Base-by-base conservation (phyloP, 768 basidiomycete genomes). In the Pulveroboletus sp. region DNA sequence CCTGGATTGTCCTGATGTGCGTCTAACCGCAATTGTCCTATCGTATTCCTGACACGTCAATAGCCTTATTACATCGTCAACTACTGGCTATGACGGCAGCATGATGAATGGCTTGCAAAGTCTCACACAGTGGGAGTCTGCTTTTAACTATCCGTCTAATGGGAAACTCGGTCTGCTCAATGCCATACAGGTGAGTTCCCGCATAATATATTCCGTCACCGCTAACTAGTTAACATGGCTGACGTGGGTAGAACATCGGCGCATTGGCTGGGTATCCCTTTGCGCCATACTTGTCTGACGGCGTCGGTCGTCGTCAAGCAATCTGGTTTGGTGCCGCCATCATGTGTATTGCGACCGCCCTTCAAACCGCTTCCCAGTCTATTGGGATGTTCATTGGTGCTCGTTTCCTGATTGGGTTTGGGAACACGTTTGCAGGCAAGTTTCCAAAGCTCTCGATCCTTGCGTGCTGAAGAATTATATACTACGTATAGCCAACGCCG, bases 321-420 rank as follows among this genome's bases (percentile, higher is more conserved):
- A 75, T 90, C 46, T 80, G 84, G 68, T 53, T 89, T 34, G 88
- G 88, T 51, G 84, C 85, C 10, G 34, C 62, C 23, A 77, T 87
- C 56, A 88, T 90, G 85, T 75, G 79, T 46, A 65, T 78, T 40
- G 88, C 80, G 11, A 81, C 81, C 29, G 81, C 77, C 19, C 46
- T 90, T 19, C 88, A 90, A 50, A 80, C 84, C 0, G 84, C 85
- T 11, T 73, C 86, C 24, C 76, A 80, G 46, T 84, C 80, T 11
- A 75, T 87, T n/a, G 78, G 80, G 47, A 86, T 88, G 82, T 90
- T 90, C 72, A 85, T 89, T 57, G 85, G 84, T 52, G 84, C 87
- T 61, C 83, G 87, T 55, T 85, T 86, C 74, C 72, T 85, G 40
- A 83, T 87, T 50, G 87, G 87, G 47, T 87, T 88, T 62, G 85